Evolutionary conservation across 148 eudicot species (phyloP), one percentile per base, ranked within the genome.

Genomic region (Tetragonia tetragonoides): DNA sequence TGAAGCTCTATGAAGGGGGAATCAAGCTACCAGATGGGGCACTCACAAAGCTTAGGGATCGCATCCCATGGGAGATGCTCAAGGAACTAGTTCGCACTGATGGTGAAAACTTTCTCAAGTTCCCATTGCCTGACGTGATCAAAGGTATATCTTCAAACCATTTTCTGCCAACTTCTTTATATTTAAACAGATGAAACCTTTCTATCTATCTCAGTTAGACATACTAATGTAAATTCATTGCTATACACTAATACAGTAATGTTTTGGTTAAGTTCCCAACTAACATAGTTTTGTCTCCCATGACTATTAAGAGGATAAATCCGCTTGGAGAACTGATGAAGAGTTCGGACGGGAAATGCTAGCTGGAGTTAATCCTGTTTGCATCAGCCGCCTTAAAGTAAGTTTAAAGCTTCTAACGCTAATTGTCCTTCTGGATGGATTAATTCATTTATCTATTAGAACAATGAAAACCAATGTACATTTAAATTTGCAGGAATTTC

Each of bases 341-440:
- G 98, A 94, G 77, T 94, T 94, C 77, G 95, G 85, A 41, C 72
- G 98, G 77, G 98, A 95, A 87, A 95, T 95, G 99, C 90, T 95
- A 16, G 96, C 99, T 47, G 99, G 99, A 79, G 87, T 95, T 44
- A 91, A 95, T 86, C 97, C 99, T 73, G 91, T 92, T 16, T 47
- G 78, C 56, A 92, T 95, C 64, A 75, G 87, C 15, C 84, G 92
- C 47, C 92, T 95, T 60, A 79, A 87, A 78, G 98, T 94, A 82
- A 83, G 15, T 10, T 16, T 60, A 49, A n/a, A 16, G 34, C 64
- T 42, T 54, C 78, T 51, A 4, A 12, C 16, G 53, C 16, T 41
- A 39, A 63, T n/a, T 47, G 59, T 59, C 7, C 2, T 60, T 7
- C 28, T 18, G 62, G 17, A 41, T 14, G 24, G 40, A 4, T 47